Evolutionary conservation across 2,329 filamentous ascomycete species (phyloP).

Genomic region (Clonostachys sp.): DNA sequence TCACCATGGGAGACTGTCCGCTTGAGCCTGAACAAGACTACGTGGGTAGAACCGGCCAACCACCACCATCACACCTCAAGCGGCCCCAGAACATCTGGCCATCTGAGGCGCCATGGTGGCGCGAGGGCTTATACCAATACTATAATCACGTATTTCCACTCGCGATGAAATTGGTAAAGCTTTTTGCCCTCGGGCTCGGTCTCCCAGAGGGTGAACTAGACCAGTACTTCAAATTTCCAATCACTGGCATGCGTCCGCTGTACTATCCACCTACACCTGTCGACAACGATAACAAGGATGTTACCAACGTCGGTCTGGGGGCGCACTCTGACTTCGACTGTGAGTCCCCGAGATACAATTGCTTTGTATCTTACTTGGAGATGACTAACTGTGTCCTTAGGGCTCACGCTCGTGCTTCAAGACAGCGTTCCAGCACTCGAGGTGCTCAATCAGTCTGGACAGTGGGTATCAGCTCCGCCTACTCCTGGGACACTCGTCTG

Average conservation of each 20-base stretch:
- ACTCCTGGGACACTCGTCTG: conserved; percentile 14
- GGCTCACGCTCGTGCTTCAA: conserved; percentile 22
- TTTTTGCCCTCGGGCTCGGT: conserved; percentile 13
- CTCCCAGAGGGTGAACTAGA: conserved; percentile 11
- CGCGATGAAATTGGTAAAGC: conserved; percentile 9
- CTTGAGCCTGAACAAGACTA: background rate
- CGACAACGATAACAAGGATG: background rate
- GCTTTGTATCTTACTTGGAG: too few relatives aligned
- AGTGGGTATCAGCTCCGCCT: conserved; percentile 15
- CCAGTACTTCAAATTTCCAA: conserved; percentile 9
- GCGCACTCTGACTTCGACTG: background rate
- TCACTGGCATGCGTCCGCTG: conserved; percentile 13
- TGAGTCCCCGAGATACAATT: too few relatives aligned
- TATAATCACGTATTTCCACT: conserved; percentile 10
- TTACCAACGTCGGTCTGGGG: background rate
- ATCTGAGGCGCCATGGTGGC: conserved; percentile 5
- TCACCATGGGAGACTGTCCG: background rate
- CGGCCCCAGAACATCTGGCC: background rate
- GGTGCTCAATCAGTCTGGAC: conserved; percentile 10
- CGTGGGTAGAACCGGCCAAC: too few relatives aligned
- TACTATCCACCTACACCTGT: conserved; percentile 9
- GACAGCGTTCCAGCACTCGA: conserved; percentile 23
- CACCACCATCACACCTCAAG: background rate
- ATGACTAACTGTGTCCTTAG: conserved; percentile 14
- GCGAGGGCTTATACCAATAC: conserved; percentile 6